Conservation (phyloP, 495 filamentous ascomycete species). For the Delitschia confertaspora region DNA sequence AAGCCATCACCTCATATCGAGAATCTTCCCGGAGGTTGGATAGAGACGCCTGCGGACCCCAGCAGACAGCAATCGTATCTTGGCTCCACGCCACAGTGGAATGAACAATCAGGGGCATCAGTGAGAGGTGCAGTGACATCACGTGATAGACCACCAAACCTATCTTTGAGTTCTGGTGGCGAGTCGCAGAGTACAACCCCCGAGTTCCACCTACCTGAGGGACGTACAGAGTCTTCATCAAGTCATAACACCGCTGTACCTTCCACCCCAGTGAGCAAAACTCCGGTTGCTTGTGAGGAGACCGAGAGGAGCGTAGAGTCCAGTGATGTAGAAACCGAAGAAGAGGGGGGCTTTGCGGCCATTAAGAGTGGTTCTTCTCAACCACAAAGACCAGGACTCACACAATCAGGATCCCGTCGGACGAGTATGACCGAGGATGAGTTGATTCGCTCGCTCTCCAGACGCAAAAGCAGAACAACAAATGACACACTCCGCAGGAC, state of each 20-base stretch:
- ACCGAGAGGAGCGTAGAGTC: not conserved
- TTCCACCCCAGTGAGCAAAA: conserved; percentile 6
- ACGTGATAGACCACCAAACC: not conserved
- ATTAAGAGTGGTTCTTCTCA: conserved; percentile 12
- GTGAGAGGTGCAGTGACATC: not conserved
- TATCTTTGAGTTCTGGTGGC: no score
- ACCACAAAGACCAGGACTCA: conserved; percentile 4
- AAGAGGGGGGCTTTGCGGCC: conserved; percentile 9
- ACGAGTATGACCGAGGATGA: conserved; percentile 47
- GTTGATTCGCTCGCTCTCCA: conserved; percentile 43
- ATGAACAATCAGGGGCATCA: not conserved
- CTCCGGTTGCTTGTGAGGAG: not conserved
- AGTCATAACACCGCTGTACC: conserved; percentile 13
- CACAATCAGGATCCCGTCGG: conserved; percentile 5
- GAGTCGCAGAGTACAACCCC: not conserved
- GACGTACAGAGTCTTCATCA: conserved; percentile 2
- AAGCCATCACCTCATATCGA: conserved; percentile 17
- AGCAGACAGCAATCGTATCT: conserved; percentile 13
- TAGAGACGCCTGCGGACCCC: conserved; percentile 15
- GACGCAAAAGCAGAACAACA: conserved; percentile 43
- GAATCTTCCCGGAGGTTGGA: conserved; percentile 21
- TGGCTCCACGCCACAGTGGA: not conserved
- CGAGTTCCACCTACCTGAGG: not conserved
- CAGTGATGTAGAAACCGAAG: conserved; percentile 4
- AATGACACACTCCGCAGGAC: conserved; percentile 15